Base-by-base conservation (phyloP, 2,329 filamentous ascomycete genomes). In the Coniochaeta ligniaria region DNA sequence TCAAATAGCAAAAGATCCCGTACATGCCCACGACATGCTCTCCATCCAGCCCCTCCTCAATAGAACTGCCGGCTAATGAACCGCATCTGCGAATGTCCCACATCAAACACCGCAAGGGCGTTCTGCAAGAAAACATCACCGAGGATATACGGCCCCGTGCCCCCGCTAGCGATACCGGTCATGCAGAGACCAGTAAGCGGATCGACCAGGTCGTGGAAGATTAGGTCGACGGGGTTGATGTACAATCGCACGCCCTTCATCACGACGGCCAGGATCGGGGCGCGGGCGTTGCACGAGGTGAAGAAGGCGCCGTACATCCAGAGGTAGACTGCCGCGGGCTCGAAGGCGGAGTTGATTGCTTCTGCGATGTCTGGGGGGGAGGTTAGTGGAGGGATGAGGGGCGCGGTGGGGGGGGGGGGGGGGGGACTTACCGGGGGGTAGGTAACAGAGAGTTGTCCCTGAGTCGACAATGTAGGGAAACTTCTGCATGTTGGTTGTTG, bases 381-480 rank as follows among this genome's bases (percentile, higher is more conserved):
- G 9, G 50, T n/a, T 9, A 57, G 24, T 58, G 58, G 24, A 24
- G 12, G 33, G 57, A 20, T 9, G 47, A 16, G 55, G 31, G 45
- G 17, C n/a, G n/a, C n/a, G n/a, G n/a, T n/a, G n/a, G 41, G 6
- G 6, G 6, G 6, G 47, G 4, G 20, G 1, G 12, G 20, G 5
- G 9, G 38, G 11, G 24, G 12, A n/a, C 20, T 71, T 65, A 80
- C 80, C 70, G 12, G 76, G 75, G 12, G 81, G 80, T 1, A 83
- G 68, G 62, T 81, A 79, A 63, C 77, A 78, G 66, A 82, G 73
- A 0, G 80, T 80, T 1, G 81, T 83, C 35, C 79, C 79, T 17
- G 77, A 81, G 68, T 83, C 81, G 57, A 83, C 71, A 58, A 83
- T 80, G 65, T 77, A 81, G 5, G 78, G 78, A 59, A 76, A 78